Percentiles rank a stretch among this genome's conserved stretches.
phyloP scores from a whole-genome alignment of 495 filamentous ascomycete genomes.

The Hypoxylon rickii region DNA sequence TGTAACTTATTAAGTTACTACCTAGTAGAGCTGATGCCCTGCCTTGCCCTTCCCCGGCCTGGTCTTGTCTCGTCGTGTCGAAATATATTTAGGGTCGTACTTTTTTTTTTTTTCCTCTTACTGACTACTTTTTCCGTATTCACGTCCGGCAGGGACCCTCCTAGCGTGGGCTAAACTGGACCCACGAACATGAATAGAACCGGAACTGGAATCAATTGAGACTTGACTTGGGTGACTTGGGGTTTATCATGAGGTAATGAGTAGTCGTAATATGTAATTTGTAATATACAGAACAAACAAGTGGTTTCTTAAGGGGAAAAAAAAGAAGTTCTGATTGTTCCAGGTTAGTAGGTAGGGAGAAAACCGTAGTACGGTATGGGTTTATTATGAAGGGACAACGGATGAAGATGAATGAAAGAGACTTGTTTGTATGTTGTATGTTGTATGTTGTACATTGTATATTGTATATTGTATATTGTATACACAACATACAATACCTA shows the following conservation, averaged over 20 bases:
- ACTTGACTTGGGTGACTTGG: conserved; percentile 28
- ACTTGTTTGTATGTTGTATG: conserved; percentile 21
- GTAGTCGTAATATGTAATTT: too few relatives aligned
- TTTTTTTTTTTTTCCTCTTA: conserved; percentile 1
- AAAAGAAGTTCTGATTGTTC: conserved; percentile 34
- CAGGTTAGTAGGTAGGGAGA: conserved; percentile 18
- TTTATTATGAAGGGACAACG: conserved; percentile 31
- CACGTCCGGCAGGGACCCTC: conserved; percentile 32
- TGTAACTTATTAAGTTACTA: not conserved
- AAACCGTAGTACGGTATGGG: conserved; percentile 22
- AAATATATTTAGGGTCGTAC: not conserved
- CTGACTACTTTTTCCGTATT: conserved; percentile 21
- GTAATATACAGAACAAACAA: conserved; percentile 35
- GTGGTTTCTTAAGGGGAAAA: too few relatives aligned
- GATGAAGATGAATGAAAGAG: conserved; percentile 21
- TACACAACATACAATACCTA: conserved; percentile 23
- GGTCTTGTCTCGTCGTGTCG: conserved; percentile 13
- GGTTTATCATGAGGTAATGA: too few relatives aligned
- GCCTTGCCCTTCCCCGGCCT: conserved; percentile 19
- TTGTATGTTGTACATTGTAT: too few relatives aligned
- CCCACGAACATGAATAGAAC: conserved; percentile 19
- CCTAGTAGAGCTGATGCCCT: conserved; percentile 4
- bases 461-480: conserved; percentile 4
- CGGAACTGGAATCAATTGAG: conserved; percentile 33
- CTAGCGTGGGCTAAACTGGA: conserved; percentile 15